Percentiles rank a stretch among this genome's conserved stretches.
Conservation (phyloP, 2,329 filamentous ascomycete species). For the Phaeomoniella chlamydospora region DNA sequence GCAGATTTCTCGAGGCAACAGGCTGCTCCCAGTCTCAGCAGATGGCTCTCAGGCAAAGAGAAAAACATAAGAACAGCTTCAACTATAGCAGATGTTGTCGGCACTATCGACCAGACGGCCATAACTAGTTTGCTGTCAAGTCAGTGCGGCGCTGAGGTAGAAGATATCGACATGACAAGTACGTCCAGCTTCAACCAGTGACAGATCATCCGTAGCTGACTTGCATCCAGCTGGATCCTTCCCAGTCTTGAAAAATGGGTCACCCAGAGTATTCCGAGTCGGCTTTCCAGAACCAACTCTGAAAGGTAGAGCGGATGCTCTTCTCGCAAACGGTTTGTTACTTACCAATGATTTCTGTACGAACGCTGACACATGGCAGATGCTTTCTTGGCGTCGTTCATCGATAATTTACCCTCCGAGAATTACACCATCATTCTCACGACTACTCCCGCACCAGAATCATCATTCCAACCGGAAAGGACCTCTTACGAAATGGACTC, state of each 20-base stretch:
- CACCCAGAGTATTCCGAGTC: constrained; percentile 27
- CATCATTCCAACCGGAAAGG: background rate
- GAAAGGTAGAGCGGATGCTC: constrained; percentile 4
- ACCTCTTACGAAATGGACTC: constrained; percentile 49
- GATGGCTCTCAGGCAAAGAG: constrained; percentile 31
- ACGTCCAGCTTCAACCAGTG: too few species aligned
- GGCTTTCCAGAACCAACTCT: constrained; percentile 23
- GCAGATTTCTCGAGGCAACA: constrained; percentile 47
- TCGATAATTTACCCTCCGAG: constrained; percentile 29
- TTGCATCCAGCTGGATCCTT: background rate
- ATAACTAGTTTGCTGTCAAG: constrained; percentile 27
- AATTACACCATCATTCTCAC: constrained; percentile 66
- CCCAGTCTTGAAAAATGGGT: background rate
- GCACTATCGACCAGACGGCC: constrained; percentile 27
- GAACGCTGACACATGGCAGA: constrained; percentile 15
- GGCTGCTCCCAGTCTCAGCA: constrained; percentile 38
- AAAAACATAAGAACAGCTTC: constrained; percentile 39
- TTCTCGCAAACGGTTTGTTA: constrained; percentile 2
- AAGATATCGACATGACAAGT: background rate
- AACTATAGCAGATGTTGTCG: constrained; percentile 38
- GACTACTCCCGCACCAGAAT: constrained; percentile 42
- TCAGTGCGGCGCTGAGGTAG: constrained; percentile 30
- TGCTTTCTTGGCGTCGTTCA: constrained; percentile 30
- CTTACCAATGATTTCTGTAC: background rate
- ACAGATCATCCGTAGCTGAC: too few species aligned